Evolutionary conservation across 129 eudicot genomes (phyloP), one percentile per base, ranked within the genome.

Genomic region (Escallonia herrerae): DNA sequence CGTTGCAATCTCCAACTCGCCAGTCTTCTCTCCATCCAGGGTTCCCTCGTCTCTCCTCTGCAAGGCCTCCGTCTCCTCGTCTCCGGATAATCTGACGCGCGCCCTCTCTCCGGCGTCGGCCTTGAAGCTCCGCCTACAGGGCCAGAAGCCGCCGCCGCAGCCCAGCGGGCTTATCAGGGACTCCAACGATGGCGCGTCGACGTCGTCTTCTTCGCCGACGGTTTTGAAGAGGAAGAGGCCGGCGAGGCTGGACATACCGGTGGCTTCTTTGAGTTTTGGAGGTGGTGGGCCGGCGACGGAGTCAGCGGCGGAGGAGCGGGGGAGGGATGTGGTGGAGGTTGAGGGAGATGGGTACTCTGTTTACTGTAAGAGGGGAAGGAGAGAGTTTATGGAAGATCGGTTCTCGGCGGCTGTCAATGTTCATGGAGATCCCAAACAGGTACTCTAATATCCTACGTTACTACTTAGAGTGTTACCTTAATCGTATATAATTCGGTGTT

Each of bases 351-450:
- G 90, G 79, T 88, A 66, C 81, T 74, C 90, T 12, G 95, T 89
- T 59, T 93, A 72, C 72, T 93, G 99, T 70, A 93, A 83, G 79
- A 86, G 70, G 56, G 96, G 99, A 10, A 86, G 79, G 68, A 80
- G 93, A 62, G 93, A 85, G 33, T 79, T 70, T n/a, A 83, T 89
- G 90, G 95, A 93, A 73, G 99, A 93, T 84, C 85, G 93, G 55
- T 89, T 75, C 67, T 89, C 88, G 13, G 96, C 86, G 60, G 62
- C 53, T 0, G 76, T 84, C 13, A 63, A 79, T 48, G 42, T 81
- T 60, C 72, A 76, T 55, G 91, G 80, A 40, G 71, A 85, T 49
- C 45, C 82, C 15, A 88, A 79, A 68, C 83, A 87, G 96, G 97
- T 91, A 67, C n/a, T n/a, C n/a, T n/a, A n/a, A n/a, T n/a, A n/a